These are phyloP conservation scores for Nidula niveotomentosa DNA, from an alignment of 1,284 basidiomycete species.

Conservation along the genomic window DNA sequence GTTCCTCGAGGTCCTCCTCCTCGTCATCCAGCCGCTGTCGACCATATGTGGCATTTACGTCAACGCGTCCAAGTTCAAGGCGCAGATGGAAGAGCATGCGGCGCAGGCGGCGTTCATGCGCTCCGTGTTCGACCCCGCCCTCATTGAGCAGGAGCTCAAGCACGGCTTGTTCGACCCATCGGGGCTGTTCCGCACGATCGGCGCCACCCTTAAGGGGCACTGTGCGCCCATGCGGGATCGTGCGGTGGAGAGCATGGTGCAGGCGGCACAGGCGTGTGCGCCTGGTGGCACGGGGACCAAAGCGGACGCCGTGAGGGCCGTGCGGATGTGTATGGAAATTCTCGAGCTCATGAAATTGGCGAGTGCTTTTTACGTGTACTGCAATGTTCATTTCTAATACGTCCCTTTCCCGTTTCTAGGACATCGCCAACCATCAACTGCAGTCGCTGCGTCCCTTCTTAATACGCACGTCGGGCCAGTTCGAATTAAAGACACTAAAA, in stretches of 20 bases:
- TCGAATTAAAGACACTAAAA: constrained; percentile 81
- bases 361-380: constrained; percentile 27
- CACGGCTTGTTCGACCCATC: constrained; percentile 81
- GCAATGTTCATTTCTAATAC: constrained; percentile 10
- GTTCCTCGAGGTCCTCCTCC: constrained; percentile 80
- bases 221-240: constrained; percentile 93
- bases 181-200: constrained; percentile 80
- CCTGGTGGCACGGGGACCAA: constrained; percentile 53
- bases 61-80: constrained; percentile 48
- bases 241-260: constrained; percentile 83
- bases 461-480: constrained; percentile 77
- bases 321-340: constrained; percentile 88
- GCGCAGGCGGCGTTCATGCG: constrained; percentile 59
- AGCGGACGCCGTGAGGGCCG: constrained; percentile 70
- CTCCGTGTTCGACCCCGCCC: constrained; percentile 65
- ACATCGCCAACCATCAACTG: constrained; percentile 95
- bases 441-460: constrained; percentile 86
- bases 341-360: constrained; percentile 95
- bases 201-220: constrained; percentile 83
- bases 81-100: constrained; percentile 56
- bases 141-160: constrained; percentile 81
- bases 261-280: constrained; percentile 58
- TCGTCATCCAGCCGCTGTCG: constrained; percentile 76
- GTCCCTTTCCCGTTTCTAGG: constrained; percentile 44
- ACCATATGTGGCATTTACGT: constrained; percentile 52